A percentile compares a stretch with the other conserved stretches of the same genome.
phyloP scores from a whole-genome alignment of 2,329 filamentous ascomycete genomes.

The Daldinia sp. region DNA sequence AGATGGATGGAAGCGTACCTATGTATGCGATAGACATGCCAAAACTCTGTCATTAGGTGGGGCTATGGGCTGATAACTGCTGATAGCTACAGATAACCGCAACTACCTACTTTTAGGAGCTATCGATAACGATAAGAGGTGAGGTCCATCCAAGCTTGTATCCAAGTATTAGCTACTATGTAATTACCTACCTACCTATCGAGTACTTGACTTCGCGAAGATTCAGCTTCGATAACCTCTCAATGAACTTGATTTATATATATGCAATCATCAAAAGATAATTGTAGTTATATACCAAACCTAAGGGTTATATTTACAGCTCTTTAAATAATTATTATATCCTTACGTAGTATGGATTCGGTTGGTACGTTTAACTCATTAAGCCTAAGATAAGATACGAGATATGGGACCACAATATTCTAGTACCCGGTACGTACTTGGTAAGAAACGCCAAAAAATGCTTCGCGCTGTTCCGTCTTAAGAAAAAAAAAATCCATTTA shows the following conservation, averaged over 20 bases:
- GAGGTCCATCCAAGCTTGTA: neutral
- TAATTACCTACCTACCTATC: neutral
- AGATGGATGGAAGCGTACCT: neutral
- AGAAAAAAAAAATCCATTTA: conserved; percentile 24
- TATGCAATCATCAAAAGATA: too few relatives aligned
- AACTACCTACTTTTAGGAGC: neutral
- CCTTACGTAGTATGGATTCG: too few relatives aligned
- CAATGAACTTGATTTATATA: too few relatives aligned
- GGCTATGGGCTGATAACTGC: neutral
- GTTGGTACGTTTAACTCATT: too few relatives aligned
- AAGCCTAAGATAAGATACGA: neutral
- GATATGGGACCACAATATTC: neutral
- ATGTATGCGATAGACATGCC: neutral
- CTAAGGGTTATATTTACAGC: too few relatives aligned
- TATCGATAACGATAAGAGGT: neutral
- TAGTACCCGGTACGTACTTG: neutral
- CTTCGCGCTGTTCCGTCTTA: conserved; percentile 5
- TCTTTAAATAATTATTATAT: too few relatives aligned
- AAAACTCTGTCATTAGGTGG: conserved; percentile 8
- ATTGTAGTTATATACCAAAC: too few relatives aligned
- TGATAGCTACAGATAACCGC: neutral
- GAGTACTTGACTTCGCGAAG: neutral
- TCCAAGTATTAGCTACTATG: too few relatives aligned
- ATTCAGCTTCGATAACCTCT: too few relatives aligned
- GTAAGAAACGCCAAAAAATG: conserved; percentile 6